phyloP scores from a whole-genome alignment of 2,329 filamentous ascomycete genomes.

The Falciphora oryzae region DNA sequence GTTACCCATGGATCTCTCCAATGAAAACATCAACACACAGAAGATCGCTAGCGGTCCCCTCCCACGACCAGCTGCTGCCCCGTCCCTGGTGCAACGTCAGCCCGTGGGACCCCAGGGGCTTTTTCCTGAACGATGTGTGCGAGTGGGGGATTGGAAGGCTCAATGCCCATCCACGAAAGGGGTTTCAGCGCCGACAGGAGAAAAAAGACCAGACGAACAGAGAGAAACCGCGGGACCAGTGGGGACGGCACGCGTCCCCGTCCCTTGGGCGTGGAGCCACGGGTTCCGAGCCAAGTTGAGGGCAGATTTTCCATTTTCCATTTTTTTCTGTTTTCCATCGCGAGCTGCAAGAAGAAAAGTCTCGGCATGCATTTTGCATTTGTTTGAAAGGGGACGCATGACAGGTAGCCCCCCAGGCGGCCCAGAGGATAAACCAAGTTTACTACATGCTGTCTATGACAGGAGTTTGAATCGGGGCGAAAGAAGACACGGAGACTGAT shows the following conservation, averaged over 20 bases:
- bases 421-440: no score
- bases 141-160: neutral
- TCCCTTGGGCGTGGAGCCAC: neutral
- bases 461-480: no score
- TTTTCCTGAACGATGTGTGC: no score
- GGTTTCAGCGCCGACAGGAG: neutral
- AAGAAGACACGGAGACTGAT: no score
- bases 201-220: no score
- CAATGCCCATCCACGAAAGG: neutral
- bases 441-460: no score
- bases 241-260: neutral
- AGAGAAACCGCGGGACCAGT: neutral
- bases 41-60: neutral
- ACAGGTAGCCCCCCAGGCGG: no score
- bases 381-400: no score
- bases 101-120: neutral
- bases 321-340: neutral
- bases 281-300: neutral
- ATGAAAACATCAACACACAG: neutral
- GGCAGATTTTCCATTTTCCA: neutral
- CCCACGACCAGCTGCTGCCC: neutral
- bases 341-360: no score
- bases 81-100: neutral
- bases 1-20: conserved; percentile 7
- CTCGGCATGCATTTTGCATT: no score